phyloP scores from a whole-genome alignment of 2,329 filamentous ascomycete species.

The Cladosporium austrohemisphaericum region DNA sequence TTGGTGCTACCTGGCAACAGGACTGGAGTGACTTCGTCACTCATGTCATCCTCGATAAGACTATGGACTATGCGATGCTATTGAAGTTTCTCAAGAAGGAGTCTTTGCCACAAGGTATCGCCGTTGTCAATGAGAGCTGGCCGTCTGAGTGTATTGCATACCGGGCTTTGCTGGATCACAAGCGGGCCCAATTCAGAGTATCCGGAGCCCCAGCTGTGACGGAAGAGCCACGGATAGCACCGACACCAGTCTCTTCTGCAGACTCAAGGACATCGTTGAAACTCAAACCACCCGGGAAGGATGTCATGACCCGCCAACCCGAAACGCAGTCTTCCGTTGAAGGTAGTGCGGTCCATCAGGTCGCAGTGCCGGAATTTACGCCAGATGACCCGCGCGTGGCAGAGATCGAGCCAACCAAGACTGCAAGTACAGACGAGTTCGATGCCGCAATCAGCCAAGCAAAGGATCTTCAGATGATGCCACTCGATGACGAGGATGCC shows the following conservation, averaged over 20 bases:
- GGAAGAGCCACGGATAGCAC: neutral
- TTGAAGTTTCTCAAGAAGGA: conserved; percentile 52
- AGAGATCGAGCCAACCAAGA: neutral
- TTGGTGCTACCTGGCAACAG: conserved; percentile 69
- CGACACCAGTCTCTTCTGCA: conserved; percentile 15
- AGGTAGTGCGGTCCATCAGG: neutral
- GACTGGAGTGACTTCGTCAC: conserved; percentile 57
- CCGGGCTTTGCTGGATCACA: conserved; percentile 46
- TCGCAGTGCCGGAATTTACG: neutral
- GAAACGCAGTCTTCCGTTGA: conserved; percentile 32
- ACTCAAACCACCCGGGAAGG: conserved; percentile 48
- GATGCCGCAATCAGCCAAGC: conserved; percentile 62
- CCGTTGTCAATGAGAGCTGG: conserved; percentile 49
- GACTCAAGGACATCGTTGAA: conserved; percentile 40
- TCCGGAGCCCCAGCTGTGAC: neutral
- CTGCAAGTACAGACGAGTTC: conserved; percentile 50
- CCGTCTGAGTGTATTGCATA: conserved; percentile 43
- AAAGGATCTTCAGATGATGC: conserved; percentile 57
- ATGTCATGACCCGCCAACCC: conserved; percentile 35
- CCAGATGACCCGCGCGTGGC: no score
- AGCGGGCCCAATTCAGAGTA: conserved; percentile 57
- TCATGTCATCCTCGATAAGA: conserved; percentile 75
- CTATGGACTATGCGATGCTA: conserved; percentile 61
- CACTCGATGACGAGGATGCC: conserved; percentile 39
- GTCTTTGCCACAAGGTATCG: conserved; percentile 44